A percentile compares a stretch with the other conserved stretches of the same genome.
Conservation (phyloP, 805 yeast genomes). For the Metschnikowia amazonensis region DNA sequence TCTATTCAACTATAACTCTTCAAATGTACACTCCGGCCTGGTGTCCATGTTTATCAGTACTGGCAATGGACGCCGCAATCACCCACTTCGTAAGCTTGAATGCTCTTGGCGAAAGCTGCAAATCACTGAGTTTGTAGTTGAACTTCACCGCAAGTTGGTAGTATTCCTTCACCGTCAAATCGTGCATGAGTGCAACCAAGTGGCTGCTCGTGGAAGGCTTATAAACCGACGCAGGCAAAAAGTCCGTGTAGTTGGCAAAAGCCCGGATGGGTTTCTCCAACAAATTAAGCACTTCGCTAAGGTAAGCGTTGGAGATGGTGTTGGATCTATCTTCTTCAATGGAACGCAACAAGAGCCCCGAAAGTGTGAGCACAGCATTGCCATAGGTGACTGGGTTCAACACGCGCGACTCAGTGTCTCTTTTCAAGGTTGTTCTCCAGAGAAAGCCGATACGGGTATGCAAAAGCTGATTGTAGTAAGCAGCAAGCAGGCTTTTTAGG, state of each 20-base stretch:
- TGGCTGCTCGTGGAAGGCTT: conserved; percentile 26
- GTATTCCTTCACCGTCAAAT: conserved; percentile 60
- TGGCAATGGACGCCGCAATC: conserved; percentile 56
- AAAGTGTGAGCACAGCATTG: conserved; percentile 57
- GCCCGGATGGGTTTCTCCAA: conserved; percentile 56
- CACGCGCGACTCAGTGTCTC: conserved; percentile 59
- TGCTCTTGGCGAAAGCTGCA: conserved; percentile 58
- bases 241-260: conserved; percentile 34
- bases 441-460: conserved; percentile 32
- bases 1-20: no score
- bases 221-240: conserved; percentile 45
- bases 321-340: conserved; percentile 60
- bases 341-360: conserved; percentile 57
- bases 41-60: background rate
- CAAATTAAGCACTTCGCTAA: conserved; percentile 56
- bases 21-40: background rate
- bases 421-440: conserved; percentile 37
- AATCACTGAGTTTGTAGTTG: conserved; percentile 60
- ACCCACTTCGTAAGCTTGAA: conserved; percentile 71
- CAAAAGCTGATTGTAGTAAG: conserved; percentile 25
- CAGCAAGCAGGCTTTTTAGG: background rate
- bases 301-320: conserved; percentile 46
- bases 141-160: conserved; percentile 61
- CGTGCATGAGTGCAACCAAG: conserved; percentile 54
- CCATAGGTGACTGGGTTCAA: conserved; percentile 58